phyloP scores from a whole-genome alignment of 768 basidiomycete genomes.

The Brasilioporus rufonigricans region DNA sequence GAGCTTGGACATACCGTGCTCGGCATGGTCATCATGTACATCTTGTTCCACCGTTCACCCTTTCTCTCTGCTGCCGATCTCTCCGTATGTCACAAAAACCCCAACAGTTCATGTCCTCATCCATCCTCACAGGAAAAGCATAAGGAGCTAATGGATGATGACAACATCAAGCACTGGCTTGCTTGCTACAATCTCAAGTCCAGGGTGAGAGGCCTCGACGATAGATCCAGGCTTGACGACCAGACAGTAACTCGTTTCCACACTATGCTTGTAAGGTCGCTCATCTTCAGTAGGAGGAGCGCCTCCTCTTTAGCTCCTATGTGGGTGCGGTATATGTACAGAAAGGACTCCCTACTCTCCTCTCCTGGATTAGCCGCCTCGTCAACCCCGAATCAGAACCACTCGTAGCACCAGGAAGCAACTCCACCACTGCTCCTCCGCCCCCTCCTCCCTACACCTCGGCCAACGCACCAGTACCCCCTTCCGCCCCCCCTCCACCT shows the following conservation, averaged over 20 bases:
- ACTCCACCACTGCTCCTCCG: conserved; percentile 14
- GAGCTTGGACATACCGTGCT: conserved; percentile 55
- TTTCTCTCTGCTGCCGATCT: conserved; percentile 42
- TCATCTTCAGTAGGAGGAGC: conserved; percentile 46
- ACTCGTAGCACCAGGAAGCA: conserved; percentile 17
- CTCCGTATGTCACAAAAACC: conserved; percentile 35
- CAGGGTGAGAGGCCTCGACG: conserved; percentile 49
- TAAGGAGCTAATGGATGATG: conserved; percentile 34
- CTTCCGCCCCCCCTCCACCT: conserved; percentile 18
- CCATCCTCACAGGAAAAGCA: conserved; percentile 19
- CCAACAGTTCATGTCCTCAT: neutral
- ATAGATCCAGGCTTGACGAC: conserved; percentile 34
- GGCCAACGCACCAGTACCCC: conserved; percentile 10
- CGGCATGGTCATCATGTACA: conserved; percentile 49
- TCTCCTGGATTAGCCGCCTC: conserved; percentile 58
- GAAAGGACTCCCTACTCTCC: conserved; percentile 46
- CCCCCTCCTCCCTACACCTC: conserved; percentile 28
- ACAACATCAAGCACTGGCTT: conserved; percentile 48
- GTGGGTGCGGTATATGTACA: conserved; percentile 66
- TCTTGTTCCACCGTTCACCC: conserved; percentile 47
- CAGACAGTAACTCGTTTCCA: conserved; percentile 30
- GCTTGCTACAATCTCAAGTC: conserved; percentile 48
- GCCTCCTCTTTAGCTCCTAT: conserved; percentile 56
- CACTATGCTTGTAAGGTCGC: neutral
- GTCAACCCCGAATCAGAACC: conserved; percentile 46